Evolutionary conservation across 768 basidiomycete species (phyloP), one percentile per base, ranked within the genome.

Genomic region (Fomitopsis serialis): DNA sequence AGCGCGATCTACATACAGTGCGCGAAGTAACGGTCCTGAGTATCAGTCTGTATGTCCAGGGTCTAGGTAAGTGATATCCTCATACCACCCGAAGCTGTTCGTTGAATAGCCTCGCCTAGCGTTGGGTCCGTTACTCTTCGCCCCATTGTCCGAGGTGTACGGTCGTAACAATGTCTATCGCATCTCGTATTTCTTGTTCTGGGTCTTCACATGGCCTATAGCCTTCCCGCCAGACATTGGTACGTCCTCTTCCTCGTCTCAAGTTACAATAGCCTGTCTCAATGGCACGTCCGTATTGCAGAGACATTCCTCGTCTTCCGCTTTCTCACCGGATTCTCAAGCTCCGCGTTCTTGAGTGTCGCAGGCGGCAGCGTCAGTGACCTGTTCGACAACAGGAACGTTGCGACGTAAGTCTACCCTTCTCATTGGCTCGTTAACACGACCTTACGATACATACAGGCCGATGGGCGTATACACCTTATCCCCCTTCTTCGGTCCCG

Each of bases 211-310:
- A 19, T 85, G 84, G 61, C 85, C 87, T 0, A 81, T 88, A 6
- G 85, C 87, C 1, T 91, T 92, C 55, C 78, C 87, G 1, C 82
- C 81, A 3, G 74, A 88, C 58, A 75, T 82, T 22, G 75, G 84
- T 84, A 47, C 45, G 79, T 69, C 27, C 29, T n/a, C 12, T 15
- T 27, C 11, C 36, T 34, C 22, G 32, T 48, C 47, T 15, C 22
- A 15, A 9, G 24, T 19, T 34, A 10, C 24, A 21, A 9, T 45
- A 5, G 15, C 43, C 51, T 45, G 45, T 40, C 17, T 40, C 48
- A 35, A 45, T 50, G 25, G 45, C 37, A 48, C 36, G 24, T 10
- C 12, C n/a, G n/a, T 35, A 24, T 29, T 32, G 44, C 54, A 81
- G 84, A 72, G 5, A 78, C 85, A 0, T 82, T 80, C 59, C 72